Evolutionary conservation across 495 filamentous ascomycete genomes (phyloP).

Genomic region (Penicillium pulvis): DNA sequence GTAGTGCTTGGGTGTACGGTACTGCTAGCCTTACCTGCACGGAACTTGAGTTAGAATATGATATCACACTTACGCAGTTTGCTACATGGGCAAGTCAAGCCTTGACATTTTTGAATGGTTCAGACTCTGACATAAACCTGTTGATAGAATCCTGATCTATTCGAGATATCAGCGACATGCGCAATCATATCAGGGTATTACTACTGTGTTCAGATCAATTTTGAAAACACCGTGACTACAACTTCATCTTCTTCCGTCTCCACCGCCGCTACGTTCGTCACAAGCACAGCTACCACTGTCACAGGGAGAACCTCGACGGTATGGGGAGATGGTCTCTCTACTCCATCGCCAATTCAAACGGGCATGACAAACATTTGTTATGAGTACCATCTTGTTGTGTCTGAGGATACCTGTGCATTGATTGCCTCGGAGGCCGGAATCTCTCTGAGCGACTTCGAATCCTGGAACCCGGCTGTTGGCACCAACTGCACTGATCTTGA

Average conservation of each 20-base stretch:
- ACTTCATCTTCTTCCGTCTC: too few species aligned
- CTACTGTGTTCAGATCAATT: neutral
- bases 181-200: neutral
- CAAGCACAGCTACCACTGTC: neutral
- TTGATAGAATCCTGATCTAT: neutral
- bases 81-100: neutral
- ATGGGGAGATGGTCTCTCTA: neutral
- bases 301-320: too few species aligned
- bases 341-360: constrained; percentile 5
- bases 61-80: neutral
- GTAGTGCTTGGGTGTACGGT: constrained; percentile 1
- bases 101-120: neutral
- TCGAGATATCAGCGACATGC: neutral
- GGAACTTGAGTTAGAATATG: neutral
- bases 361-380: constrained; percentile 6
- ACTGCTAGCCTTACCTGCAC: neutral
- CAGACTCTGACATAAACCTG: too few species aligned
- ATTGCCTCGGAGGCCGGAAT: neutral
- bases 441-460: neutral
- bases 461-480: neutral
- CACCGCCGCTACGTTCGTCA: too few species aligned
- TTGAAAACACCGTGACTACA: neutral
- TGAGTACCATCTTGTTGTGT: constrained; percentile 5
- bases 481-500: neutral
- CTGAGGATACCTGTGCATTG: constrained; percentile 1